These are phyloP conservation scores for Crinitomyces ghanaensis DNA, from an alignment of 805 yeast genomes.

Conservation along the genomic window DNA sequence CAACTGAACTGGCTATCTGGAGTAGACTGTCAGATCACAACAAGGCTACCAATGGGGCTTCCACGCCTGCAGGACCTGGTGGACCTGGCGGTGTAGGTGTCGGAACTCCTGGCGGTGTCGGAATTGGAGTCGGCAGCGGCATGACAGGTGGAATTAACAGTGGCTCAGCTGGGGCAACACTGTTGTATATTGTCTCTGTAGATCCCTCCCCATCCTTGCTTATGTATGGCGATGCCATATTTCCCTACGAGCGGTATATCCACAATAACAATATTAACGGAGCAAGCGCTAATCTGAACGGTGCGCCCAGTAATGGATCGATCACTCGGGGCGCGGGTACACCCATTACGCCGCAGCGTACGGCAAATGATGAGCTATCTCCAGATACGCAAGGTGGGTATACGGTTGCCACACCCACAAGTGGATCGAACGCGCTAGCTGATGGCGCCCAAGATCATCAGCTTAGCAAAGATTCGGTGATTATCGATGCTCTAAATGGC, in stretches of 20 bases:
- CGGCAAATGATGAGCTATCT: constrained; percentile 17
- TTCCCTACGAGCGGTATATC: constrained; percentile 9
- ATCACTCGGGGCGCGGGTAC: constrained; percentile 7
- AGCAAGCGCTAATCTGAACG: no score
- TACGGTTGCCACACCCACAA: constrained; percentile 14
- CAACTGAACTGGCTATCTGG: constrained; percentile 25
- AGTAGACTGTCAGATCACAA: constrained; percentile 12
- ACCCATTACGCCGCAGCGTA: constrained; percentile 17
- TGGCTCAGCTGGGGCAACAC: no score
- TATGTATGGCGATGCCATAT: constrained; percentile 9
- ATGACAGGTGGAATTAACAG: constrained; percentile 1
- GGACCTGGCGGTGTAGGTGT: neutral
- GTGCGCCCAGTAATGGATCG: no score
- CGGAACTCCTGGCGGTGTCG: neutral
- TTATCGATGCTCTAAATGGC: constrained; percentile 24
- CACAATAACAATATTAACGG: neutral
- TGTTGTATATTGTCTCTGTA: constrained; percentile 10
- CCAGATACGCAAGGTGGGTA: constrained; percentile 21
- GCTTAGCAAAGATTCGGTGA: constrained; percentile 14
- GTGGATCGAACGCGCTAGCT: constrained; percentile 4
- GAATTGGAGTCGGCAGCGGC: neutral
- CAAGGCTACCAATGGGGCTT: constrained; percentile 1
- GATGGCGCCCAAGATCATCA: constrained; percentile 7
- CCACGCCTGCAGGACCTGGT: neutral
- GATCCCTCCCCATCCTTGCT: constrained; percentile 10